Evolutionary conservation across 2,329 filamentous ascomycete genomes (phyloP).

Genomic region (Lachnellula hyalina): DNA sequence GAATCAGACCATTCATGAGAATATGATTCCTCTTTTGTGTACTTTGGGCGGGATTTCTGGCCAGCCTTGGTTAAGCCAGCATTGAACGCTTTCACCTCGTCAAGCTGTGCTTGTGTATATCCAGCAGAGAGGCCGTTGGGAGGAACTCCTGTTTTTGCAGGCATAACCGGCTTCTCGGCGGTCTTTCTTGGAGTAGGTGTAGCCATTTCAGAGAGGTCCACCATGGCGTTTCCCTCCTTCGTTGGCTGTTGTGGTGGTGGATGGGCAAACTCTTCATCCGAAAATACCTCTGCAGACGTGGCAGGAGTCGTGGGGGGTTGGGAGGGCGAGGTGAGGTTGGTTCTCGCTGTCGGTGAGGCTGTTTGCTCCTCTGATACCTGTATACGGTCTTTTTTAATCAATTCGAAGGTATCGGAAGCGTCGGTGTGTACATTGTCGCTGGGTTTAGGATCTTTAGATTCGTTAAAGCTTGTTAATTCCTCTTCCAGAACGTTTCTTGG

Average conservation of each 20-base stretch:
- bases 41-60: conserved; percentile 8
- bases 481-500: conserved; percentile 17
- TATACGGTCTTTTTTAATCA: conserved; percentile 1
- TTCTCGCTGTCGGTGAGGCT: neutral
- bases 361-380: conserved; percentile 4
- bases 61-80: conserved; percentile 18
- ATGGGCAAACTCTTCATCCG: conserved; percentile 10
- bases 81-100: conserved; percentile 20
- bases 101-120: conserved; percentile 20
- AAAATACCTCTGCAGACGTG: conserved; percentile 14
- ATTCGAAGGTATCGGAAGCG: conserved; percentile 1
- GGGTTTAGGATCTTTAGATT: conserved; percentile 3
- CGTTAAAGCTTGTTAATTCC: conserved; percentile 21
- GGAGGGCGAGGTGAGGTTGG: neutral
- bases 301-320: conserved; percentile 6
- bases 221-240: neutral
- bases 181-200: neutral
- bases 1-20: neutral
- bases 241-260: neutral
- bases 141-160: neutral
- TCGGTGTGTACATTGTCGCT: conserved; percentile 2
- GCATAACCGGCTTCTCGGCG: neutral
- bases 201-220: conserved; percentile 8
- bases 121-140: conserved; percentile 10
- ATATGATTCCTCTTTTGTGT: conserved; percentile 3